Base-by-base conservation (phyloP, 2,329 filamentous ascomycete genomes). In the Calonectria fujianensis region DNA sequence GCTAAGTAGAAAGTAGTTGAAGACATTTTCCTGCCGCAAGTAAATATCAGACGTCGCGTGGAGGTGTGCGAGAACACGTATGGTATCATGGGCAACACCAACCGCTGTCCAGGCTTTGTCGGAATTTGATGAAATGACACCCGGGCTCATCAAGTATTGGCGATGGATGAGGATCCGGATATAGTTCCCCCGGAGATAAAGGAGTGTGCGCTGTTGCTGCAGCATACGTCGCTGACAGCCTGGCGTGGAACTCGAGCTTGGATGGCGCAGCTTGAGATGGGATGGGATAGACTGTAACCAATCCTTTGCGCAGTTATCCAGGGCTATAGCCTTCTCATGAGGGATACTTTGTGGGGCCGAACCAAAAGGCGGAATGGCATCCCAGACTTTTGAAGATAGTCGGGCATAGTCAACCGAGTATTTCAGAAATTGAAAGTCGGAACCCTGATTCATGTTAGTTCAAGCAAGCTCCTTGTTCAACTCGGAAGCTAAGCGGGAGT, bases 371-470 rank as follows among this genome's bases (percentile, higher is more conserved):
- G 78, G 86, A 1, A 89, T 84, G 0, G 88, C 82, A 0, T 86
- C 85, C 88, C 87, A 88, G 9, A 89, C 84, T 66, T 86, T 87
- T 3, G 87, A 86, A 65, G 86, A 87, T 0, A 89, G 81, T 0
- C 86, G 83, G 0, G 86, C 86, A 54, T 89, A 89, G 0, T 84
- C 85, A 1, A 89, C 86, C 87, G 89, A 87, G 63, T 87, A 89
- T 4, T 85, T 85, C 0, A 89, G 79, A 57, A 89, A 89, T 0
- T 85, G 82, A 4, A 81, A 83, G 1, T 84, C 81, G 1, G 82
- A 77, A 8, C 78, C 81, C 83, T 85, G 31, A 20, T 16, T 39
- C 3, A 18, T 3, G n/a, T 3, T 24, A 5, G 20, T 20, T n/a
- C 18, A 48, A 7, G 13, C 39, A 3, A 51, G 72, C 29, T 50